A percentile compares a stretch with the other conserved stretches of the same genome.
These are phyloP conservation scores for Durotheca rogersii DNA, from an alignment of 495 filamentous ascomycete species.

Conservation along the genomic window DNA sequence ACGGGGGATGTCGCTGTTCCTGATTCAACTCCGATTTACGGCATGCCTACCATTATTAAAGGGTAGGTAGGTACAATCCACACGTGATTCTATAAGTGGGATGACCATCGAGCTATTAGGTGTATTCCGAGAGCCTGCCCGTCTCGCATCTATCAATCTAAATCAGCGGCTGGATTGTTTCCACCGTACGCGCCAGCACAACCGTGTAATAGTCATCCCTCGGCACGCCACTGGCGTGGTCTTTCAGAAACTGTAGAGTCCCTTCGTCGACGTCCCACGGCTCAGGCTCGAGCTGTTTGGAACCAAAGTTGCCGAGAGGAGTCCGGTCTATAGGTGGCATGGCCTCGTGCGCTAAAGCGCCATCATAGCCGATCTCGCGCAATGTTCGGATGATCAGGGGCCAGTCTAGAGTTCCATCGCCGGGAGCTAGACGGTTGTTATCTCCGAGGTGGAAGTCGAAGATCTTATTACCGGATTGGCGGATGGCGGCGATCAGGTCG, in stretches of 20 bases:
- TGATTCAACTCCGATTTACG: too few relatives aligned
- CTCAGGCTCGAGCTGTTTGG: slow-evolving; percentile 19
- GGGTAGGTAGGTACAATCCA: too few relatives aligned
- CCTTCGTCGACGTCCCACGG: slow-evolving; percentile 24
- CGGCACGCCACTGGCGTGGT: slow-evolving; percentile 33
- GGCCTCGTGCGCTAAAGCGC: slow-evolving; percentile 28
- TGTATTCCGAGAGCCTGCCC: too few relatives aligned
- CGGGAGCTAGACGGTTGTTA: slow-evolving; percentile 30
- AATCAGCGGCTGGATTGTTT: slow-evolving; percentile 28
- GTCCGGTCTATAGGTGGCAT: slow-evolving; percentile 36
- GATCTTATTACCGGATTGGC: slow-evolving; percentile 23
- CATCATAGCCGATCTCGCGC: slow-evolving; percentile 27
- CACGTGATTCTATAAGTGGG: too few relatives aligned
- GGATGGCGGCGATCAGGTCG: slow-evolving; percentile 24
- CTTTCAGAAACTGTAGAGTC: slow-evolving; percentile 30
- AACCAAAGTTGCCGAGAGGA: slow-evolving; percentile 13
- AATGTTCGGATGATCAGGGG: slow-evolving; percentile 24
- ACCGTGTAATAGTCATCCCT: slow-evolving; percentile 30
- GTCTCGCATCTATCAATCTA: not conserved
- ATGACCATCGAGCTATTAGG: too few relatives aligned
- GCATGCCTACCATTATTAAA: too few relatives aligned
- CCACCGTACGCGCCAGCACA: slow-evolving; percentile 27
- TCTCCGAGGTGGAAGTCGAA: slow-evolving; percentile 34
- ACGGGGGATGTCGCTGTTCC: too few relatives aligned
- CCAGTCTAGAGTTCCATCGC: slow-evolving; percentile 32